Percentiles rank a stretch among this genome's conserved stretches.
Conservation (phyloP, 441 rosid species). For the Corymbia citriodora region DNA sequence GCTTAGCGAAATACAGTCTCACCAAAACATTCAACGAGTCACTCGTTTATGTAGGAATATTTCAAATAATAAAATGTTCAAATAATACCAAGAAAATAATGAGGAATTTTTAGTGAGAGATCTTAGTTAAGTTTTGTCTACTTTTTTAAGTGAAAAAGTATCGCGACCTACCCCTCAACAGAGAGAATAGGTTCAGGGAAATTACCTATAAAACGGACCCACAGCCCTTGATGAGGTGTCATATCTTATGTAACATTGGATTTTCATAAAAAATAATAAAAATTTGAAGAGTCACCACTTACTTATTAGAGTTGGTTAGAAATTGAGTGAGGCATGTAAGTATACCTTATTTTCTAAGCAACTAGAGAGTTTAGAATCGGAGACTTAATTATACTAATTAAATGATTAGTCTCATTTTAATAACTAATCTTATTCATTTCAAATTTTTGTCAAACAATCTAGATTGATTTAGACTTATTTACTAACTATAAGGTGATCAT, state of each 20-base stretch:
- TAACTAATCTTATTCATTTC: too few relatives aligned
- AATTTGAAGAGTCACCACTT: fast-evolving
- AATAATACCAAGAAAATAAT: neutral
- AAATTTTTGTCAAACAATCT: neutral
- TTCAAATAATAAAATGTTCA: too few relatives aligned
- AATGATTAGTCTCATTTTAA: neutral
- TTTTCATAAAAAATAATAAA: too few relatives aligned
- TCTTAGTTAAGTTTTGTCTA: neutral
- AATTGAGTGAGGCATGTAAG: too few relatives aligned
- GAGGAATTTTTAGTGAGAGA: neutral
- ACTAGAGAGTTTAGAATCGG: fast-evolving
- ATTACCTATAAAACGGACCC: fast-evolving
- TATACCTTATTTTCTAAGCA: fast-evolving
- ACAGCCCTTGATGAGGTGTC: neutral
- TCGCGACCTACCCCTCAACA: too few relatives aligned
- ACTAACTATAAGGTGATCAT: neutral
- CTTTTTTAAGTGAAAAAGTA: neutral
- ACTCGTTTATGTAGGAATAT: neutral
- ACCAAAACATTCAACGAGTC: neutral
- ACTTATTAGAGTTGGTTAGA: fast-evolving
- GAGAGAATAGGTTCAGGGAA: neutral
- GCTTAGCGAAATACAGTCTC: neutral
- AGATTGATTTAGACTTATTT: too few relatives aligned
- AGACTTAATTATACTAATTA: too few relatives aligned
- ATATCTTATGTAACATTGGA: fast-evolving